Evolutionary conservation across 2,329 filamentous ascomycete species (phyloP), one percentile per base, ranked within the genome.

Genomic region (Pestalotiopsis sp.): DNA sequence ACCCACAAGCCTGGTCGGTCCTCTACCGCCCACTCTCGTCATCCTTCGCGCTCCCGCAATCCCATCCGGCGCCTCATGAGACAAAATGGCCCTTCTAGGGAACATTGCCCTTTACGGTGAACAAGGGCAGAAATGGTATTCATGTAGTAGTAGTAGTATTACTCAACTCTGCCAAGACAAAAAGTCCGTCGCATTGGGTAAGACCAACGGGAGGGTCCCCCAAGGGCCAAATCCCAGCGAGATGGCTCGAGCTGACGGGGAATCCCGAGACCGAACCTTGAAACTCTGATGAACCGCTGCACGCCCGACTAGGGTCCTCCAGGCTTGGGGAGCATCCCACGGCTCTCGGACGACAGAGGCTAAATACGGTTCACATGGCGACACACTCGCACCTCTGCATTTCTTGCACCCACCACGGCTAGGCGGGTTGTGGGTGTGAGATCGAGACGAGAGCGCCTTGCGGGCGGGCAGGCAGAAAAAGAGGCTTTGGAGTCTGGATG

Each of bases 11-110:
- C 25, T 23, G 23, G 71, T 25, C 56, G 67, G 61, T 20, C 45
- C 68, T 68, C 71, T 70, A 71, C 70, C 71, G 69, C 69, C 67
- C 70, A 64, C 70, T 71, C 69, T 71, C 71, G 68, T 71, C 45
- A 52, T 71, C 76, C 76, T 75, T 75, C 69, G 76, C 75, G 77
- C 75, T 74, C 20, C 45, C 45, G 45, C 45, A 52, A 52, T n/a
- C 45, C 17, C 20, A 52, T 6, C 20, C 45, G 20, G 45, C 17
- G 20, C 17, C 45, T 69, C 65, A 49, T 69, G 58, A 45, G 67
- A 73, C 68, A 68, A 70, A 68, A 66, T 36, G 57, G 20, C 57
- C 31, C 20, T 60, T 27, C 31, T 14, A 60, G 25, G 57, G 25
- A 36, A 60, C 13, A 60, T 20, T 52, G 6, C 45, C 45, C 45